Conservation (phyloP, 768 basidiomycete species). For the Sporobolomyces phaffii region DNA sequence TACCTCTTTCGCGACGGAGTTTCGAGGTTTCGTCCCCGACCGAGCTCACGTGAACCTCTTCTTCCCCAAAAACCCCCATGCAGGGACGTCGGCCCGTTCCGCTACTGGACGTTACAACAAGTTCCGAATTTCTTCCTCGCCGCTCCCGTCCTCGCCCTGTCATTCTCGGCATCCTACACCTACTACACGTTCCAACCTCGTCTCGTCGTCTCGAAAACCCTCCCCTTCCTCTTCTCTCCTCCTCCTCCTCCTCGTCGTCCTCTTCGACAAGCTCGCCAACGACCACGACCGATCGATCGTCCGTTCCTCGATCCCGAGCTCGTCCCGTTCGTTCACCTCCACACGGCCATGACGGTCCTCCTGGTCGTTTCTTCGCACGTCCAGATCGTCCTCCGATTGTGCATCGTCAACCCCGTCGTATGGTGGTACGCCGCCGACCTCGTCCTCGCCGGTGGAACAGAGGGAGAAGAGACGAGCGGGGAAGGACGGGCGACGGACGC, state of each 20-base stretch:
- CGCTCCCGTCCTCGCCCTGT: conserved; percentile 58
- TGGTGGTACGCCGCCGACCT: conserved; percentile 77
- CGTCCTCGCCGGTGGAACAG: conserved; percentile 52
- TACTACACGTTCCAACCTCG: conserved; percentile 43
- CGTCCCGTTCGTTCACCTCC: conserved; percentile 70
- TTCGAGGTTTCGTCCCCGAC: not conserved
- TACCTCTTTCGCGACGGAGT: no score
- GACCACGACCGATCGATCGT: no score
- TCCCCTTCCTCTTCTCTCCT: conserved; percentile 19
- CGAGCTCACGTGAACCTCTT: not conserved
- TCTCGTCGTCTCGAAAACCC: conserved; percentile 45
- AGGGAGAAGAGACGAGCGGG: conserved; percentile 44
- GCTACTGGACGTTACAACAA: conserved; percentile 77
- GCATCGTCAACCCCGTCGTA: conserved; percentile 66
- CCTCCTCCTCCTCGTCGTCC: not conserved
- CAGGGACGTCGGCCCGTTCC: conserved; percentile 70
- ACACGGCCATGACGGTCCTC: conserved; percentile 55
- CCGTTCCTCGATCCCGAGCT: conserved; percentile 53
- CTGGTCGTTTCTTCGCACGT: conserved; percentile 75
- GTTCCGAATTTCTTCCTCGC: conserved; percentile 82
- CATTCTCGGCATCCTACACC: conserved; percentile 50
- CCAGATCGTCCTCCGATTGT: conserved; percentile 76
- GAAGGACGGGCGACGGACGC: conserved; percentile 45
- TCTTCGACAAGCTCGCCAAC: not conserved
- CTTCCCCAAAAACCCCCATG: not conserved